Conservation (phyloP, 345 rosid genomes). For the Gossypium raimondii region DNA sequence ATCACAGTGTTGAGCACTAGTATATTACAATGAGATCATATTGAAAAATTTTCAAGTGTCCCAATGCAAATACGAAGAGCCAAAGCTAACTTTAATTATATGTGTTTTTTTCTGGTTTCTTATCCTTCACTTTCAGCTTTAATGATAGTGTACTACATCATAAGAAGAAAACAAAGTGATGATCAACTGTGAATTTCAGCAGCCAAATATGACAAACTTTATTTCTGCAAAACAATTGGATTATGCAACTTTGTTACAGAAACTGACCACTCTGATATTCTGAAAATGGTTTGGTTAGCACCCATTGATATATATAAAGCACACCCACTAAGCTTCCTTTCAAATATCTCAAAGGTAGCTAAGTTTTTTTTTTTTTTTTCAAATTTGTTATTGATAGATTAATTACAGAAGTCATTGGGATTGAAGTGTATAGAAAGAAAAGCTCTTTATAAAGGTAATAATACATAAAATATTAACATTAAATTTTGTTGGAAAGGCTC, state of each 20-base stretch:
- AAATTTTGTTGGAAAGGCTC: background rate
- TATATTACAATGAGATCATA: background rate
- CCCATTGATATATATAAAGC: background rate
- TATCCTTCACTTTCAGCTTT: background rate
- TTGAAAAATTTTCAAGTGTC: conserved; percentile 5
- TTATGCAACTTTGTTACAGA: background rate
- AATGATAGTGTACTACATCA: background rate
- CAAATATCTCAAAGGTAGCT: background rate
- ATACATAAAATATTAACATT: background rate
- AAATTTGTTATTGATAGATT: background rate
- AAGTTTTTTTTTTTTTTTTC: too few relatives aligned
- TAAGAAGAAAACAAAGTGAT: background rate
- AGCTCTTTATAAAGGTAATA: background rate
- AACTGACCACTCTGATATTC: background rate
- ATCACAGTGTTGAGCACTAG: conserved; percentile 14
- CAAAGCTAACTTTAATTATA: background rate
- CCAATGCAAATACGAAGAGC: conserved; percentile 10
- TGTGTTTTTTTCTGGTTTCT: background rate
- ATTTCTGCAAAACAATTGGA: background rate
- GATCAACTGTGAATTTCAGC: background rate
- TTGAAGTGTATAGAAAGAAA: background rate
- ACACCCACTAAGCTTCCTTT: background rate
- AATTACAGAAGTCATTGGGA: background rate
- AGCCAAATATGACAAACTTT: background rate
- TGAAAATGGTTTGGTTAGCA: conserved; percentile 1